Percentiles rank a stretch among this genome's conserved stretches.
Evolutionary conservation across 768 basidiomycete genomes (phyloP).

Genomic region (Crucibulum laeve): DNA sequence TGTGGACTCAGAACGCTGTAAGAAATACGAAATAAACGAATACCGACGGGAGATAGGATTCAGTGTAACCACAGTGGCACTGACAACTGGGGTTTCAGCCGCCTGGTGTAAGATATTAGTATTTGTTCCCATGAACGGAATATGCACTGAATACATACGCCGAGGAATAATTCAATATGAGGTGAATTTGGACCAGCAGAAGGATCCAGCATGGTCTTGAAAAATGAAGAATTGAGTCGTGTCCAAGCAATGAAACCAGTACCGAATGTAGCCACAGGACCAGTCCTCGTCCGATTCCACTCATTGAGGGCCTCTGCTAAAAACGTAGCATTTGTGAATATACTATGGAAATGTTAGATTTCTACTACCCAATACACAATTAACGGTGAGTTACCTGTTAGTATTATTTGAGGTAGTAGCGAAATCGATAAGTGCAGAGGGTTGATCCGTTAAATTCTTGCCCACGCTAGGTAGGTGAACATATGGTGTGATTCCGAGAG

Average conservation of each 20-base stretch:
- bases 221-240: slow-evolving; percentile 16
- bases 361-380: too few relatives aligned
- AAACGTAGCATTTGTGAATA: too few relatives aligned
- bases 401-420: slow-evolving; percentile 2
- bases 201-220: slow-evolving; percentile 15
- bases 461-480: slow-evolving; percentile 32
- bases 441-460: slow-evolving; percentile 31
- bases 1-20: background rate
- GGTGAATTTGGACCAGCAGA: slow-evolving; percentile 18
- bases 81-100: too few relatives aligned
- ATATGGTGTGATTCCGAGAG: slow-evolving; percentile 19
- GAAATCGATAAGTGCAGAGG: slow-evolving; percentile 20
- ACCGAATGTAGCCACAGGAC: slow-evolving; percentile 16
- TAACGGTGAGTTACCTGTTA: too few relatives aligned
- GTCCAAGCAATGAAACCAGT: slow-evolving; percentile 19
- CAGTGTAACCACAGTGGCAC: too few relatives aligned
- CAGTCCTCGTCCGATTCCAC: slow-evolving; percentile 17
- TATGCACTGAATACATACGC: slow-evolving; percentile 5
- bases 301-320: too few relatives aligned
- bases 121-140: background rate
- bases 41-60: slow-evolving; percentile 20
- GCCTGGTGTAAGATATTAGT: background rate
- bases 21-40: slow-evolving; percentile 16
- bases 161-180: slow-evolving; percentile 15
- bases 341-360: too few relatives aligned